Percentiles rank a stretch among this genome's conserved stretches.
Conservation (phyloP, 371 early-diverging fungal species). For the Funneliformis caledonium region DNA sequence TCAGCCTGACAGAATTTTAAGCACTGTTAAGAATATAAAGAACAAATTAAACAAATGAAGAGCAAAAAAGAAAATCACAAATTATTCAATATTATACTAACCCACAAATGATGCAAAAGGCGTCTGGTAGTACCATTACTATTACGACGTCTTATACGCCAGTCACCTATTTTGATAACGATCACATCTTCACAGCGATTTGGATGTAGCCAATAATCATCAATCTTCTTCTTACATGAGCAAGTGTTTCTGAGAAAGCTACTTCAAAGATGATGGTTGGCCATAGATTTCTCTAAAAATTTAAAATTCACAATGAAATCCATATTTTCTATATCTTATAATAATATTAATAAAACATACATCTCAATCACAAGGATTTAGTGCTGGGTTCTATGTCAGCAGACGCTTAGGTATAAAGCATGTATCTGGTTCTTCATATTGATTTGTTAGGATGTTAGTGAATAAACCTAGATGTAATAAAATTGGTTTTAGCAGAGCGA, state of each 20-base stretch:
- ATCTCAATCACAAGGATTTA: slow-evolving; percentile 28
- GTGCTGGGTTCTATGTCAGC: slow-evolving; percentile 11
- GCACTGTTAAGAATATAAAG: slow-evolving; percentile 24
- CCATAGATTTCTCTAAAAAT: slow-evolving; percentile 19
- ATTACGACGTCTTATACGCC: background rate
- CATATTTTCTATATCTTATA: background rate
- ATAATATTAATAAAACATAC: slow-evolving; percentile 1
- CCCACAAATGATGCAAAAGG: no score
- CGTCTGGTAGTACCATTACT: background rate
- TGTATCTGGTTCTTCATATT: slow-evolving; percentile 11
- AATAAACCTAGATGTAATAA: no score
- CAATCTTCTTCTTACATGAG: slow-evolving; percentile 17
- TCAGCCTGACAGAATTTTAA: slow-evolving; percentile 14
- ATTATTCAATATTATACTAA: slow-evolving; percentile 21
- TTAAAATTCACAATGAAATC: slow-evolving; percentile 6
- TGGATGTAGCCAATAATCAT: slow-evolving; percentile 22
- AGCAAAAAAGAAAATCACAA: background rate
- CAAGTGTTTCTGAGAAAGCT: slow-evolving; percentile 21
- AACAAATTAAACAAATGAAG: slow-evolving; percentile 7
- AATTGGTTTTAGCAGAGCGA: no score
- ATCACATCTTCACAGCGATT: slow-evolving; percentile 26
- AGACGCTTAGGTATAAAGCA: slow-evolving; percentile 30
- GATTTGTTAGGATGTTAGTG: background rate
- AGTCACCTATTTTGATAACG: slow-evolving; percentile 12
- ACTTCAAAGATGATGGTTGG: no score